Conservation (phyloP, 257 asterid species). For the Perilla frutescens region DNA sequence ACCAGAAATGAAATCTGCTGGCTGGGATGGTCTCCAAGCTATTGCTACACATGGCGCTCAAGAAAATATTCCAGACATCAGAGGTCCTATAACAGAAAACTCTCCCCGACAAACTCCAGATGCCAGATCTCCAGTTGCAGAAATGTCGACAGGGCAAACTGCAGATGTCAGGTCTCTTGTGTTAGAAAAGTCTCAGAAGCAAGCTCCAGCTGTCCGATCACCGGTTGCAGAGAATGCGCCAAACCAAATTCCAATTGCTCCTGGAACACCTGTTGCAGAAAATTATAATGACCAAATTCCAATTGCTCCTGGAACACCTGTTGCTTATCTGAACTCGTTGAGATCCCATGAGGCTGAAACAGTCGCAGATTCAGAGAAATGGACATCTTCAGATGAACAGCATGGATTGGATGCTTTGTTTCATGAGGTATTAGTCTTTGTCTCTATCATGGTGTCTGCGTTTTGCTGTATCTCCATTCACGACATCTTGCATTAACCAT, state of each 20-base stretch:
- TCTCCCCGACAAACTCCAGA: conserved; percentile 21
- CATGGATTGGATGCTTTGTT: conserved; percentile 42
- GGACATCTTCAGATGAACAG: conserved; percentile 39
- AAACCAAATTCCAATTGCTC: conserved; percentile 34
- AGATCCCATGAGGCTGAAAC: conserved; percentile 52
- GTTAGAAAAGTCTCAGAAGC: conserved; percentile 1
- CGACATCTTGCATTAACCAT: neutral
- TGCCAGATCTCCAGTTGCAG: conserved; percentile 37
- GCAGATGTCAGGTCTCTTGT: conserved; percentile 34
- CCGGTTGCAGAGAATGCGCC: conserved; percentile 29
- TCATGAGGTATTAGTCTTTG: conserved; percentile 49
- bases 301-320: conserved; percentile 74
- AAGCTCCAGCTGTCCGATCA: conserved; percentile 30
- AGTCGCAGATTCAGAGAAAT: conserved; percentile 42
- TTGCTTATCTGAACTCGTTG: conserved; percentile 41
- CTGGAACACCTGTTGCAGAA: conserved; percentile 33
- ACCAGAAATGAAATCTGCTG: conserved; percentile 31
- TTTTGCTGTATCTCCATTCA: neutral
- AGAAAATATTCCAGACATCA: conserved; percentile 39
- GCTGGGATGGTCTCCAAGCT: conserved; percentile 31
- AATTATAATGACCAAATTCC: conserved; percentile 45
- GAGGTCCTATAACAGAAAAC: conserved; percentile 30
- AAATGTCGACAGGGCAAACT: conserved; percentile 34
- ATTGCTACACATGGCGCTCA: conserved; percentile 31
- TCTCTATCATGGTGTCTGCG: neutral